These are phyloP conservation scores for Saitoella complicata DNA, from an alignment of 805 yeast species.

Conservation along the genomic window DNA sequence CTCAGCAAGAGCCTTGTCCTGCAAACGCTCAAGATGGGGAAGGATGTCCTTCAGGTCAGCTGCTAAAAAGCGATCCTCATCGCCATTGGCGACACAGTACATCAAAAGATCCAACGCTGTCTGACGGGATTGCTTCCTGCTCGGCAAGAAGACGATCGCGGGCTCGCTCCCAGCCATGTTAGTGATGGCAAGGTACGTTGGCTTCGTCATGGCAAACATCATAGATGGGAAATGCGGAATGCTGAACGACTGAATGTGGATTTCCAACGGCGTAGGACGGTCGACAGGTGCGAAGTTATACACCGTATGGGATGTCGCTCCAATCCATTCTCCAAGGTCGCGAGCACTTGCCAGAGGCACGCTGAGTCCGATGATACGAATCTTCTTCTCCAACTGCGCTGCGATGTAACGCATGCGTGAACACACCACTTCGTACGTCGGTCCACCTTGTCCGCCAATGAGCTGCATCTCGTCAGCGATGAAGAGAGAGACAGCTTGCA, in stretches of 20 bases:
- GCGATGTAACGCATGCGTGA: conserved; percentile 59
- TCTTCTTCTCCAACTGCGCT: conserved; percentile 39
- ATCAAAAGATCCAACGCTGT: conserved; percentile 31
- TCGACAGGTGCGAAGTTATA: conserved; percentile 58
- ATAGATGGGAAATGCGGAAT: conserved; percentile 37
- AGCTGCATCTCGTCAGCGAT: conserved; percentile 61
- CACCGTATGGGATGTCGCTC: conserved; percentile 39
- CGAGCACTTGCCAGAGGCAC: conserved; percentile 56
- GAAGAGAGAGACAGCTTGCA: conserved; percentile 50
- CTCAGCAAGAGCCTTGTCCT: conserved; percentile 31
- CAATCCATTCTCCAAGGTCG: conserved; percentile 79
- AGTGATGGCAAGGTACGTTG: conserved; percentile 29
- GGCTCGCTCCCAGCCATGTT: conserved; percentile 19
- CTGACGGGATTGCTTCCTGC: conserved; percentile 37
- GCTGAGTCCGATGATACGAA: conserved; percentile 55
- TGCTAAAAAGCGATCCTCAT: conserved; percentile 26
- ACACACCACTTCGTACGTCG: conserved; percentile 50
- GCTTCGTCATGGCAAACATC: conserved; percentile 34
- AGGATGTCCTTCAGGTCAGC: conserved; percentile 26
- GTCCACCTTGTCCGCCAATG: conserved; percentile 45
- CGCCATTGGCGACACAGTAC: conserved; percentile 21
- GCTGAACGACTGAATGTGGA: conserved; percentile 33
- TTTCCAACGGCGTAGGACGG: conserved; percentile 38
- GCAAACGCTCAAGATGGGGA: conserved; percentile 28
- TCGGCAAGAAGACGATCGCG: conserved; percentile 41